These are phyloP conservation scores for Calonectria pteridis DNA, from an alignment of 2,329 filamentous ascomycete species.

Conservation along the genomic window DNA sequence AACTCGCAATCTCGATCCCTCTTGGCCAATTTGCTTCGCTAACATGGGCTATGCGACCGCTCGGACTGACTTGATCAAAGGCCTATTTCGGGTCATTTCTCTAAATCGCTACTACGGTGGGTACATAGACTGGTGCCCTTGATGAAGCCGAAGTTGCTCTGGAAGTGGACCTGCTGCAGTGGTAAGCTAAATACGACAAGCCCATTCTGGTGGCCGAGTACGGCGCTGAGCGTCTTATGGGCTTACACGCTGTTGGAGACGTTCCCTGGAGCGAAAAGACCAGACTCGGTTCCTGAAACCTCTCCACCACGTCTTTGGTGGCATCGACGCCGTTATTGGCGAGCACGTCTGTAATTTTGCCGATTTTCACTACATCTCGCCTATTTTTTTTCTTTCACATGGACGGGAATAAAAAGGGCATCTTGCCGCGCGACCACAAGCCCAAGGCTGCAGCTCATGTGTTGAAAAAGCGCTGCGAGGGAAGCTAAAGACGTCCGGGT, in stretches of 20 bases:
- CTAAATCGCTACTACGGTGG: constrained; percentile 29
- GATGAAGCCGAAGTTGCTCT: constrained; percentile 20
- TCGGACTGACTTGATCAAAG: constrained; percentile 12
- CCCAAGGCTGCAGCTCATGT: not conserved
- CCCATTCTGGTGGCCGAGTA: constrained; percentile 29
- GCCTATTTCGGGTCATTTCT: constrained; percentile 23
- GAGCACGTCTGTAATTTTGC: constrained; percentile 37
- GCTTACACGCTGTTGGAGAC: constrained; percentile 24
- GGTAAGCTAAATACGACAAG: constrained; percentile 23
- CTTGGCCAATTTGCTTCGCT: constrained; percentile 22
- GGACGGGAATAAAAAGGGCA: constrained; percentile 33
- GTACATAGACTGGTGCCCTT: constrained; percentile 20
- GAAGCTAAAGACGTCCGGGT: not conserved
- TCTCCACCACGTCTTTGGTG: constrained; percentile 29
- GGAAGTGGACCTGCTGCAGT: constrained; percentile 16
- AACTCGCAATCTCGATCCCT: constrained; percentile 14
- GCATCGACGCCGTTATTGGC: constrained; percentile 27
- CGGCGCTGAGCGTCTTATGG: constrained; percentile 14
- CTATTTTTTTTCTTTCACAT: constrained; percentile 30
- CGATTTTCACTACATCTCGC: constrained; percentile 28
- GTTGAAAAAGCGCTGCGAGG: not conserved
- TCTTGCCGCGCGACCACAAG: constrained; percentile 27
- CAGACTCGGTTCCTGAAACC: constrained; percentile 26
- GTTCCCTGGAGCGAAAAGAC: constrained; percentile 32
- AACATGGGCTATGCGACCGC: constrained; percentile 10